phyloP scores from a whole-genome alignment of 163 green algal species.

The Chlamydomonas reinhardtii region DNA sequence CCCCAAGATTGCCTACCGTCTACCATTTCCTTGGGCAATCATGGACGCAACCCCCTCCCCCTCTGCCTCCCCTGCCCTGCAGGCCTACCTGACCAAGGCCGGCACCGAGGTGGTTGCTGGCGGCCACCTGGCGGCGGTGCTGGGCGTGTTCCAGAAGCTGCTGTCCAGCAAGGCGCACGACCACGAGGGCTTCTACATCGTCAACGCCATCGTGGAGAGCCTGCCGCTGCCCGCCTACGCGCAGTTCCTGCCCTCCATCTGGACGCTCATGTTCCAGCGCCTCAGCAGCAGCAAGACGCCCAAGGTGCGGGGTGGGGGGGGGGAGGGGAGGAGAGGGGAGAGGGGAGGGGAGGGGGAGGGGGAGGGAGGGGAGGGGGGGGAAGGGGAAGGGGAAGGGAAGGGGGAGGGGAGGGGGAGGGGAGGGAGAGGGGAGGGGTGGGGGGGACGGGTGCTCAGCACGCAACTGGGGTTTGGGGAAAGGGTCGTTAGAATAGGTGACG shows the following conservation, averaged over 20 bases:
- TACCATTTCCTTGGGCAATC: too few species aligned
- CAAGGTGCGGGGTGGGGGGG: neutral
- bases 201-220: constrained; percentile 84
- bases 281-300: constrained; percentile 36
- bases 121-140: constrained; percentile 81
- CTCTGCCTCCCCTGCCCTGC: neutral
- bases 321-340: too few species aligned
- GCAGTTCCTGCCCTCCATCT: constrained; percentile 38
- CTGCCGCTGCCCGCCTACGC: constrained; percentile 62
- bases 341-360: too few species aligned
- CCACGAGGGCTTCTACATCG: constrained; percentile 94
- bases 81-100: constrained; percentile 91
- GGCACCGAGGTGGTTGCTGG: constrained; percentile 72
- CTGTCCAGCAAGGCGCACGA: constrained; percentile 85
- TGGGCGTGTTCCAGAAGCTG: constrained; percentile 95
- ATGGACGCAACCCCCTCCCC: too few species aligned
- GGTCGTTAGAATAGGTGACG: too few species aligned
- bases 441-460: too few species aligned
- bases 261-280: constrained; percentile 49
- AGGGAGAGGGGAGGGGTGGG: too few species aligned
- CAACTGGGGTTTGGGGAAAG: too few species aligned
- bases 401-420: too few species aligned
- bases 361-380: too few species aligned
- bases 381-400: neutral
- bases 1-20: too few species aligned